These are phyloP conservation scores for Phytophthora pseudosyringae DNA, from an alignment of 352 stramenopile genomes.

Conservation along the genomic window DNA sequence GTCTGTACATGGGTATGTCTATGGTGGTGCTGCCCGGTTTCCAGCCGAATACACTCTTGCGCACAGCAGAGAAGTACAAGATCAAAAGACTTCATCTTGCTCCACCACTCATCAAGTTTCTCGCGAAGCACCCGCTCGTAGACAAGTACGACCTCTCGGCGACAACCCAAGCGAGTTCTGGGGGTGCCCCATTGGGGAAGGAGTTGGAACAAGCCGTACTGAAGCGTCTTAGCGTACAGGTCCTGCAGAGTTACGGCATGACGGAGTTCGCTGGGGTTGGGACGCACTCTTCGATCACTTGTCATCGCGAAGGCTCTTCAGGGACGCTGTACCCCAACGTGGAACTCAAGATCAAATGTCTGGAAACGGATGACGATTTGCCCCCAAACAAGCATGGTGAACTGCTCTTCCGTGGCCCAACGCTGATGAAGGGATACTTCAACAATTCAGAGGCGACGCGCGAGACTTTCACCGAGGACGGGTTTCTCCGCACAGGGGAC, in stretches of 20 bases:
- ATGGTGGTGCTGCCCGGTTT: constrained; percentile 91
- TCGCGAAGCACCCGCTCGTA: constrained; percentile 85
- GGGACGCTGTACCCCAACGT: constrained; percentile 60
- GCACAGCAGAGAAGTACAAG: constrained; percentile 69
- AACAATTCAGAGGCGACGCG: constrained; percentile 81
- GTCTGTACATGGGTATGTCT: constrained; percentile 74
- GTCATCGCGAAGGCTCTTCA: constrained; percentile 34
- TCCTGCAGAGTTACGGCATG: constrained; percentile 66
- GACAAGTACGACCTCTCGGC: constrained; percentile 86
- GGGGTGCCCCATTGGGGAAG: constrained; percentile 79
- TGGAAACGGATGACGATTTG: constrained; percentile 49
- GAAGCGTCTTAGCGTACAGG: constrained; percentile 56
- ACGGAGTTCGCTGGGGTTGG: constrained; percentile 51
- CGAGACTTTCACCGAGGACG: constrained; percentile 67
- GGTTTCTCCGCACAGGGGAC: constrained; percentile 91
- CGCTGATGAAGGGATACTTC: constrained; percentile 93
- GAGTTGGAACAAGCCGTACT: constrained; percentile 68
- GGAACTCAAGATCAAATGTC: constrained; percentile 55
- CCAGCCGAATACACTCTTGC: constrained; percentile 86
- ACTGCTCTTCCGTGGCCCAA: constrained; percentile 82
- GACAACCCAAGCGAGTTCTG: constrained; percentile 72
- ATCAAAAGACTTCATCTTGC: constrained; percentile 59
- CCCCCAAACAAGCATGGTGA: constrained; percentile 58
- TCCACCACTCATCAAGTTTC: constrained; percentile 73
- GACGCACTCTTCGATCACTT: constrained; percentile 34